Conservation (phyloP, 176 grass and related monocot species). For the Alopecurus myosuroides region DNA sequence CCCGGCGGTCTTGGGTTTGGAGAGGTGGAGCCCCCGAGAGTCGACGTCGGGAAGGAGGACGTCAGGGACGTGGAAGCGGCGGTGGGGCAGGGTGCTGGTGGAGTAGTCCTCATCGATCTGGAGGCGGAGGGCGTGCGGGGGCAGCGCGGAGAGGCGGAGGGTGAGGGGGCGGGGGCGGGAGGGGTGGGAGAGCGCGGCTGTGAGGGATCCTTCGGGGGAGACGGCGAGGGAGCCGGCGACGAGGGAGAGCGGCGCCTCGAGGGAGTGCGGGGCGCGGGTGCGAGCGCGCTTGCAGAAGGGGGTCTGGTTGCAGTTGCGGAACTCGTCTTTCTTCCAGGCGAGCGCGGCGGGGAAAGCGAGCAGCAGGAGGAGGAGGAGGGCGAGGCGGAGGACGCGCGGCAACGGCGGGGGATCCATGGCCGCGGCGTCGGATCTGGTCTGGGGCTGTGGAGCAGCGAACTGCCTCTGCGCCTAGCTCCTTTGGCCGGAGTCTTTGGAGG, state of each 20-base stretch:
- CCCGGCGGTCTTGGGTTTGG: conserved; percentile 23
- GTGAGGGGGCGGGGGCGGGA: conserved; percentile 44
- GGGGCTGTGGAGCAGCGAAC: background rate
- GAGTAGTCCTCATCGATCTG: conserved; percentile 88
- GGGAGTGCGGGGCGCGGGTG: conserved; percentile 54
- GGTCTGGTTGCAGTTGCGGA: conserved; percentile 86
- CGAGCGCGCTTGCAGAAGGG: conserved; percentile 94
- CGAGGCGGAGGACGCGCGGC: conserved; percentile 16
- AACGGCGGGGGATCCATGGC: conserved; percentile 40
- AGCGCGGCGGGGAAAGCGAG: conserved; percentile 21
- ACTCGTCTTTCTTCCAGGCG: conserved; percentile 97
- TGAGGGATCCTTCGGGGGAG: conserved; percentile 57
- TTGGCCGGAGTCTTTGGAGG: conserved; percentile 18
- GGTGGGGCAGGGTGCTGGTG: conserved; percentile 26
- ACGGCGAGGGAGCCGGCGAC: conserved; percentile 41
- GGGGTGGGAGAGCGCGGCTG: conserved; percentile 48
- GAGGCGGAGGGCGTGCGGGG: conserved; percentile 51
- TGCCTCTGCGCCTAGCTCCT: background rate
- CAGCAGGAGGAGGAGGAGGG: conserved; percentile 29
- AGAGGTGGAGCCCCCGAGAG: conserved; percentile 50
- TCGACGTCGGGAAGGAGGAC: conserved; percentile 74
- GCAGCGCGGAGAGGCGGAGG: conserved; percentile 77
- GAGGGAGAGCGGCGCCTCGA: conserved; percentile 63
- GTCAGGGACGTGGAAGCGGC: conserved; percentile 80
- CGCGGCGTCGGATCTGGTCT: conserved; percentile 33